phyloP scores from a whole-genome alignment of 2,329 filamentous ascomycete species.

The Diplodia intermedia region DNA sequence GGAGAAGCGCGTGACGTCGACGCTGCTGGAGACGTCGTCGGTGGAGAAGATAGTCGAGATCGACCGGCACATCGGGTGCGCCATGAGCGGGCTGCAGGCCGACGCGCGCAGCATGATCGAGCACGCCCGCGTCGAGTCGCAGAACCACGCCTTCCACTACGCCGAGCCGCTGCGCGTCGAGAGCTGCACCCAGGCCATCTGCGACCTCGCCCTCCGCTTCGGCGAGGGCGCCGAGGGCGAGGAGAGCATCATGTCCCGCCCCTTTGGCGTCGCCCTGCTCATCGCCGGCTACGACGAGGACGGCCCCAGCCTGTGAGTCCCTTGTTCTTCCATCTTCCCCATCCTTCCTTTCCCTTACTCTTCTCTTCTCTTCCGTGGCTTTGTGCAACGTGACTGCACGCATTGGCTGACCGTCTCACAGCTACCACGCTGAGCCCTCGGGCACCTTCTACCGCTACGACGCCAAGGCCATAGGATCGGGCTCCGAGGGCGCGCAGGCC shows the following conservation, averaged over 20 bases:
- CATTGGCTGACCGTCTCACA: conserved; percentile 40
- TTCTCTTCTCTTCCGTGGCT: too few relatives aligned
- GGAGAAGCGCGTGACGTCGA: conserved; percentile 98
- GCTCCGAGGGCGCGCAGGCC: conserved; percentile 95
- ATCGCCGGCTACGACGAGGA: conserved; percentile 98
- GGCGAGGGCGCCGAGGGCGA: conserved; percentile 97
- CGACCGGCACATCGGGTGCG: conserved; percentile 97
- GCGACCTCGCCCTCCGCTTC: conserved; percentile 93
- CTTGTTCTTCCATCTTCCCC: too few relatives aligned
- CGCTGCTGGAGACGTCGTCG: conserved; percentile 94
- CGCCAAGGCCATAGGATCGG: conserved; percentile 97
- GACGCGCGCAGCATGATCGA: conserved; percentile 98
- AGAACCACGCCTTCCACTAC: conserved; percentile 98
- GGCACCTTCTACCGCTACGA: conserved; percentile 99
- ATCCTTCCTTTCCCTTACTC: too few relatives aligned
- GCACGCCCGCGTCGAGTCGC: conserved; percentile 95
- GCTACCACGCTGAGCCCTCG: conserved; percentile 95
- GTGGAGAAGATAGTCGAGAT: conserved; percentile 99
- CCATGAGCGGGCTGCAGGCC: conserved; percentile 97
- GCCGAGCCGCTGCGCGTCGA: conserved; percentile 93
- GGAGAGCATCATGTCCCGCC: conserved; percentile 97
- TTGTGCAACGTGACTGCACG: too few relatives aligned
- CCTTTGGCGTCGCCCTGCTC: conserved; percentile 94
- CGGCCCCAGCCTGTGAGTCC: conserved; percentile 79
- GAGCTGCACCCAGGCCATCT: conserved; percentile 98